phyloP scores from a whole-genome alignment of 805 yeast genomes.

The Candida gorgasii region DNA sequence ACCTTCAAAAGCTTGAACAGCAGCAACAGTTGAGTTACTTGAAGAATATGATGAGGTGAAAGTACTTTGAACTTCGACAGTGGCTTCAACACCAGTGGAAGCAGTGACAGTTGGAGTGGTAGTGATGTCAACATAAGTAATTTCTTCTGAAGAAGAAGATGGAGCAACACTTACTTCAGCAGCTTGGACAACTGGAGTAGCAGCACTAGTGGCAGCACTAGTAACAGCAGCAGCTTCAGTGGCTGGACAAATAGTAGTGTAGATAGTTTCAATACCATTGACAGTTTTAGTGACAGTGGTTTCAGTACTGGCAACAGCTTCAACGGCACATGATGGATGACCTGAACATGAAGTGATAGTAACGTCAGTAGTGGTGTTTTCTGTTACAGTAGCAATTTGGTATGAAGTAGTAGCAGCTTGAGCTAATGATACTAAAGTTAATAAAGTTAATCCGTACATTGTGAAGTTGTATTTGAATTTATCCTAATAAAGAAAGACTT shows the following conservation, averaged over 20 bases:
- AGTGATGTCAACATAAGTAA: constrained; percentile 48
- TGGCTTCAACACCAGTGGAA: constrained; percentile 49
- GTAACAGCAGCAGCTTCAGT: constrained; percentile 21
- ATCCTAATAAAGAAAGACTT: constrained; percentile 3
- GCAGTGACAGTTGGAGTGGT: constrained; percentile 49
- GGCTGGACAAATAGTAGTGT: constrained; percentile 39
- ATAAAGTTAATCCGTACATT: constrained; percentile 18
- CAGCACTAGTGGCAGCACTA: constrained; percentile 12
- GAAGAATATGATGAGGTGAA: constrained; percentile 31
- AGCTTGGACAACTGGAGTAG: constrained; percentile 7
- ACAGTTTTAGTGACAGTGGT: constrained; percentile 35
- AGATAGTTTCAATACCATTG: constrained; percentile 31
- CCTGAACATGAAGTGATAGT: constrained; percentile 43
- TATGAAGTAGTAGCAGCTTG: constrained; percentile 23
- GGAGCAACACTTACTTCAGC: constrained; percentile 15
- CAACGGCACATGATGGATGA: constrained; percentile 23
- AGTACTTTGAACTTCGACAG: constrained; percentile 38
- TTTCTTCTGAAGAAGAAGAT: constrained; percentile 16
- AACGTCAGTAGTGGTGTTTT: constrained; percentile 29
- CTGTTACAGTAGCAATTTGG: constrained; percentile 27
- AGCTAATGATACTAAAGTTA: constrained; percentile 25
- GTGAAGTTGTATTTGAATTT: constrained; percentile 21
- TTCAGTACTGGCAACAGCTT: constrained; percentile 26
- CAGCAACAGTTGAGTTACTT: constrained; percentile 19
- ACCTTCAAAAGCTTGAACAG: constrained; percentile 31